Percentiles rank a stretch among this genome's conserved stretches.
Conservation (phyloP, 1,284 basidiomycete genomes). For the Rhizopogon parksii region DNA sequence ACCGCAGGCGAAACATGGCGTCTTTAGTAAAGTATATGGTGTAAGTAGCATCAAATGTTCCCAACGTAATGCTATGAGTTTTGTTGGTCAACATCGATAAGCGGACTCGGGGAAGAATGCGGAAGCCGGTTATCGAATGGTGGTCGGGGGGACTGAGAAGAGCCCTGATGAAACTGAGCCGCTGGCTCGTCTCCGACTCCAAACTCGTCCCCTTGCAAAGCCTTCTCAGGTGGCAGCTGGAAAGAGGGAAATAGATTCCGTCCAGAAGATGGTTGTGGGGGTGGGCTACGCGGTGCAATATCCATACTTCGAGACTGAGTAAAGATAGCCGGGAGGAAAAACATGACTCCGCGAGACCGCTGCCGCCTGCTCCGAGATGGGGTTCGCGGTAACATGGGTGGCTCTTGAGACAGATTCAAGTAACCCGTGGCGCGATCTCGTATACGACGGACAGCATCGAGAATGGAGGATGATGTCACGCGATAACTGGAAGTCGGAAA, state of each 20-base stretch:
- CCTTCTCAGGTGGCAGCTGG: conserved; percentile 33
- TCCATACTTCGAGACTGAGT: conserved; percentile 47
- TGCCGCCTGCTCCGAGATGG: conserved; percentile 41
- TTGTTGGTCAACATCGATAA: conserved; percentile 25
- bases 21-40: conserved; percentile 24
- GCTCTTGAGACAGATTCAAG: conserved; percentile 33
- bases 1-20: conserved; percentile 29
- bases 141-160: conserved; percentile 24
- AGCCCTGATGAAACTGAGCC: conserved; percentile 22
- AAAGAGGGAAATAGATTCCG: conserved; percentile 13
- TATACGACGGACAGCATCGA: conserved; percentile 48
- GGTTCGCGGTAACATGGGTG: conserved; percentile 34
- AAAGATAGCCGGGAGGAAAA: conserved; percentile 79
- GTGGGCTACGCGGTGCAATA: conserved; percentile 28
- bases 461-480: conserved; percentile 34
- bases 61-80: conserved; percentile 16
- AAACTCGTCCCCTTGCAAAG: conserved; percentile 18
- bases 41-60: conserved; percentile 17
- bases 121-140: conserved; percentile 22
- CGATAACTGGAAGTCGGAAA: conserved; percentile 32
- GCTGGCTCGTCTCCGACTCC: conserved; percentile 22
- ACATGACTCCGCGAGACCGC: conserved; percentile 57
- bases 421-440: conserved; percentile 47
- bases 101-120: conserved; percentile 21
- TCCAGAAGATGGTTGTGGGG: conserved; percentile 23